Conservation (phyloP, 768 basidiomycete species). For the Suillus sp. region DNA sequence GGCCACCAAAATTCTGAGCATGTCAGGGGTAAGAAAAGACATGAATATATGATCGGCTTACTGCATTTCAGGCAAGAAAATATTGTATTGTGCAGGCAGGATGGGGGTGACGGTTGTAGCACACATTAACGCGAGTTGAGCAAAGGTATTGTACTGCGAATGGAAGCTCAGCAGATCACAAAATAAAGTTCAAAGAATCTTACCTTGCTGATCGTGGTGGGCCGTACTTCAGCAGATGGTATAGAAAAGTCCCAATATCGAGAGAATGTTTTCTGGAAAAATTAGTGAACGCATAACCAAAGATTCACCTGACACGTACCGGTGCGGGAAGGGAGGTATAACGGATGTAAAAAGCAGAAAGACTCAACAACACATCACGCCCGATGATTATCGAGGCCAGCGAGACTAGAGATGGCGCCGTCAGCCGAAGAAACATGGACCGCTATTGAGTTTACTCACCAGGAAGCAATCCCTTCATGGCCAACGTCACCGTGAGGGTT, state of each 20-base stretch:
- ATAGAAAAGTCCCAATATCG: constrained; percentile 97
- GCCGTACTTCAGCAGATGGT: constrained; percentile 92
- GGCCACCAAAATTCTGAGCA: constrained; percentile 77
- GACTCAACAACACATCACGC: constrained; percentile 80
- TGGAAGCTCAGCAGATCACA: constrained; percentile 10
- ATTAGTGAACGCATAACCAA: constrained; percentile 6
- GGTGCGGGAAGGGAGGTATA: constrained; percentile 88
- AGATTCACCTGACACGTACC: constrained; percentile 40
- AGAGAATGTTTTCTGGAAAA: constrained; percentile 76
- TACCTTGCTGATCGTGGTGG: constrained; percentile 93
- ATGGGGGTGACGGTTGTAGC: constrained; percentile 84
- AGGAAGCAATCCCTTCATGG: constrained; percentile 82
- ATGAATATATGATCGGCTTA: constrained; percentile 40
- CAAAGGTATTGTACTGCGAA: constrained; percentile 81
- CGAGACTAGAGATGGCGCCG: constrained; percentile 62
- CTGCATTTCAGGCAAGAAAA: constrained; percentile 72
- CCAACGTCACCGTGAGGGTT: constrained; percentile 83
- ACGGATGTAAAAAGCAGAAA: constrained; percentile 92
- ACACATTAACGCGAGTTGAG: constrained; percentile 93
- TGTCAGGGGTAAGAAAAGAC: background rate
- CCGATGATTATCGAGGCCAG: constrained; percentile 86
- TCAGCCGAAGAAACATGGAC: background rate
- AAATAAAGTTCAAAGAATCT: constrained; percentile 9
- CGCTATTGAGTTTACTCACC: constrained; percentile 45
- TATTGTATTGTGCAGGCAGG: constrained; percentile 55